Evolutionary conservation across 441 rosid species (phyloP), one percentile per base, ranked within the genome.

Genomic region (Eutrema salsugineum): DNA sequence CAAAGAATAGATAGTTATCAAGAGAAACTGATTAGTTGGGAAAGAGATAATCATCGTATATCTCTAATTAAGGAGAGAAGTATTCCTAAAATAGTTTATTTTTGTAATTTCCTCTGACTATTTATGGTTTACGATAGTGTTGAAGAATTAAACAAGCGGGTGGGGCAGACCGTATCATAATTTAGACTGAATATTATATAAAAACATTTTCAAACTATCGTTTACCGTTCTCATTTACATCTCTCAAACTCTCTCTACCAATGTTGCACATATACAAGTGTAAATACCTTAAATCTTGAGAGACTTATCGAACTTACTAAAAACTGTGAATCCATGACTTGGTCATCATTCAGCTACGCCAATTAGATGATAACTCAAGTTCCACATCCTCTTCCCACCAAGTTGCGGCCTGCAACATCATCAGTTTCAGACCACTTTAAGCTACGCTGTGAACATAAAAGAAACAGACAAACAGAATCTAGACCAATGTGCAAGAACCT

Each of bases 301-400:
- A 33, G 63, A 40, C 30, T 39, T 61, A 14, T 42, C 58, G 53
- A 67, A 68, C 69, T 61, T 75, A 75, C 78, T 40, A 67, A 42
- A 70, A 54, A 9, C 49, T 47, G 51, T 28, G 33, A 39, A 40
- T 36, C 42, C 64, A 48, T 48, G 70, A 68, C 61, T 55, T 65
- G 60, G 33, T 42, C 51, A 62, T 16, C 24, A 72, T 86, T 74
- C 83, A 94, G 78, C 57, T 91, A 60, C 97, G 95, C 99, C 97
- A 94, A 22, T 87, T 96, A 2, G 97, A 83, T 28, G 96, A 94
- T 72, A 53, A 78, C 79, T 94, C 97, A 65, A 86, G 76, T 27
- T 91, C 96, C 50, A 86, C 80, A 54, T 86, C 97, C 83, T 94
- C 97, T 81, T 91, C 99, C 97, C 97, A 90, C 97, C 97, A 91